These are phyloP conservation scores for Heterobasidion parviporum DNA, from an alignment of 1,284 basidiomycete genomes.

Conservation along the genomic window DNA sequence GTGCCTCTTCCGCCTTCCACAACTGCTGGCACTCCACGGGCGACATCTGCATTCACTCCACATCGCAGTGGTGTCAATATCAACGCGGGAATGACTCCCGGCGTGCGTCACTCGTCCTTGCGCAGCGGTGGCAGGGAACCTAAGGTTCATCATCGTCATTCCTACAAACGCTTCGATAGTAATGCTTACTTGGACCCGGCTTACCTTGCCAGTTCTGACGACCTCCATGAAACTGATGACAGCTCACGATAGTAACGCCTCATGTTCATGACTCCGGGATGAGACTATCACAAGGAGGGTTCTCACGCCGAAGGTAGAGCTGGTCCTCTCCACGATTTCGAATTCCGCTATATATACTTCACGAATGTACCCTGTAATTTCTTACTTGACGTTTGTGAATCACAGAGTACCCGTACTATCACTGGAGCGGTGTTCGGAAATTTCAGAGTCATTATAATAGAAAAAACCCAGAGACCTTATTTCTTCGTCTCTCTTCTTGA, in stretches of 20 bases:
- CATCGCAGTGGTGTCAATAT: not conserved
- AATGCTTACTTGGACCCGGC: not conserved
- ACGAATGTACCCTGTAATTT: not conserved
- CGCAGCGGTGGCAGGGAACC: not conserved
- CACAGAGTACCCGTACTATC: not conserved
- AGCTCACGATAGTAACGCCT: not conserved
- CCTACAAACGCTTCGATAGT: not conserved
- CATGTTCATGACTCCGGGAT: not conserved
- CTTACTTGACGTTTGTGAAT: not conserved
- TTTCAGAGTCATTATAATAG: too few species aligned
- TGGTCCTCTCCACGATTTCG: not conserved
- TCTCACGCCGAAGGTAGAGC: not conserved
- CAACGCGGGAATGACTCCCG: conserved; percentile 12
- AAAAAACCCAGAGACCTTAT: too few species aligned
- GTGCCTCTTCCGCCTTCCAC: conserved; percentile 14
- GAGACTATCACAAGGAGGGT: not conserved
- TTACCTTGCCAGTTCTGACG: not conserved
- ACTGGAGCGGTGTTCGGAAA: too few species aligned
- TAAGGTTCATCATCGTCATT: conserved; percentile 2
- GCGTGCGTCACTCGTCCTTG: conserved; percentile 5
- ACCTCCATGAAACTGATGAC: not conserved
- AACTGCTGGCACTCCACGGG: conserved; percentile 8
- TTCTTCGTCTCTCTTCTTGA: too few species aligned
- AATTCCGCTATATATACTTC: not conserved
- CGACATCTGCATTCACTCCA: not conserved